Evolutionary conservation across 1,284 basidiomycete species (phyloP), one percentile per base, ranked within the genome.

Genomic region (Apiotrichum akiyoshidainum): DNA sequence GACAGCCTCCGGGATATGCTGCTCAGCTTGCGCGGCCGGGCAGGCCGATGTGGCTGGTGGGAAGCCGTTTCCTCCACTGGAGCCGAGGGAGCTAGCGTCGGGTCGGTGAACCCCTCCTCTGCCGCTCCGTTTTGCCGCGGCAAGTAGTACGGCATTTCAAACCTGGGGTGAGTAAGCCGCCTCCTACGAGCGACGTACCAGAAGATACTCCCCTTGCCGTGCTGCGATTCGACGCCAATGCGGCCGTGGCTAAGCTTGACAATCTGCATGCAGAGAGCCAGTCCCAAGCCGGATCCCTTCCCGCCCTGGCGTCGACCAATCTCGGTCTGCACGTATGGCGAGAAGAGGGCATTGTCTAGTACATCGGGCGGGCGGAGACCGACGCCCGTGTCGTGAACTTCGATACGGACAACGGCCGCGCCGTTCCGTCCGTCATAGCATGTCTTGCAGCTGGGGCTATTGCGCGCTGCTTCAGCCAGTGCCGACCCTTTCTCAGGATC

Each of bases 231-330:
- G 10, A 81, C 80, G 56, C 90, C 89, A 10, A 92, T 79, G 31
- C 89, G 83, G 10, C 91, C 92, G 13, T 88, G 87, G 55, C 84
- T 87, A 39, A 91, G 80, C 74, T 88, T 89, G 63, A 94, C 89
- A 58, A 94, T 93, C 70, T 91, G 89, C 41, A 90, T 82, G 21
- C 93, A 89, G n/a, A 94, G 82, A 1, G 90, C 90, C 21, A 94
- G 75, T 13, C 91, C 91, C 21, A 92, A 79, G 6, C 90, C 90
- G 0, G 88, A 90, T 4, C 90, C 90, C 78, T 92, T 92, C 9
- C 89, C 90, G 61, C 88, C 83, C 79, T 93, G 91, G 66, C 86
- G 83, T 58, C 88, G 82, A 10, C 90, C 90, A 49, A 80, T 78
- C 57, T 80, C 79, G 9, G 79, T 81, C 57, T 79, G 75, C 21